Percentiles rank a stretch among this genome's conserved stretches.
phyloP scores from a whole-genome alignment of 225 moss, liverwort and hornwort species.

The Antitrichia curtipendula region DNA sequence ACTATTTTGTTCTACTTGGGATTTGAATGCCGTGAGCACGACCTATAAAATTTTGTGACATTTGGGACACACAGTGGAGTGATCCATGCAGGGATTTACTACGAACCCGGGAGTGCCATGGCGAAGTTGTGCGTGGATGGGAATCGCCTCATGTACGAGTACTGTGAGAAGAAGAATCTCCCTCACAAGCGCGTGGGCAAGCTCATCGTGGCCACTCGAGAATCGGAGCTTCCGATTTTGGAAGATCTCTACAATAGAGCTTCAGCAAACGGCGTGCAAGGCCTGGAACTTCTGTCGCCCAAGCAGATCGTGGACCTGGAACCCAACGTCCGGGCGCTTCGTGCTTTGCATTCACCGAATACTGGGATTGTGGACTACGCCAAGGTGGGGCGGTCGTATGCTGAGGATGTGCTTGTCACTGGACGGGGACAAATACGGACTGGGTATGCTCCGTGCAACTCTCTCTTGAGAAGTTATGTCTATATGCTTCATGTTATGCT shows the following conservation, averaged over 20 bases:
- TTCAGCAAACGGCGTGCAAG: conserved; percentile 60
- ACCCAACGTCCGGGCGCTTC: conserved; percentile 61
- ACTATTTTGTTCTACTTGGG: background rate
- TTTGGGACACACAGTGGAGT: conserved; percentile 49
- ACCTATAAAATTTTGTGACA: background rate
- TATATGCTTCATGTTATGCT: background rate
- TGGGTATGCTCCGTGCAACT: conserved; percentile 21
- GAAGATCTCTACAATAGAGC: conserved; percentile 51
- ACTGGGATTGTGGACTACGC: conserved; percentile 68
- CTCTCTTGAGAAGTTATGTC: background rate
- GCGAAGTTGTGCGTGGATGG: conserved; percentile 68
- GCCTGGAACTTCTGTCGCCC: conserved; percentile 57
- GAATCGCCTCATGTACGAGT: conserved; percentile 54
- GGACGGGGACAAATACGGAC: conserved; percentile 67
- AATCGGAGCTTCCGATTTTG: conserved; percentile 46
- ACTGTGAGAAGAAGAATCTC: conserved; percentile 55
- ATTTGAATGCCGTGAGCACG: background rate
- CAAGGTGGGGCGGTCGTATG: conserved; percentile 55
- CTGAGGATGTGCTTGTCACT: conserved; percentile 41
- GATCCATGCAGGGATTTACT: conserved; percentile 90
- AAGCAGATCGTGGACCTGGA: conserved; percentile 57
- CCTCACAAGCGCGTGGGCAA: conserved; percentile 76
- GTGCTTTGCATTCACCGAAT: conserved; percentile 75
- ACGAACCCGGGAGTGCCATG: conserved; percentile 77
- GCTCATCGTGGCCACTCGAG: conserved; percentile 69